A percentile compares a stretch with the other conserved stretches of the same genome.
Conservation (phyloP, 163 green algal genomes). For the Prototheca wickerhamii region DNA sequence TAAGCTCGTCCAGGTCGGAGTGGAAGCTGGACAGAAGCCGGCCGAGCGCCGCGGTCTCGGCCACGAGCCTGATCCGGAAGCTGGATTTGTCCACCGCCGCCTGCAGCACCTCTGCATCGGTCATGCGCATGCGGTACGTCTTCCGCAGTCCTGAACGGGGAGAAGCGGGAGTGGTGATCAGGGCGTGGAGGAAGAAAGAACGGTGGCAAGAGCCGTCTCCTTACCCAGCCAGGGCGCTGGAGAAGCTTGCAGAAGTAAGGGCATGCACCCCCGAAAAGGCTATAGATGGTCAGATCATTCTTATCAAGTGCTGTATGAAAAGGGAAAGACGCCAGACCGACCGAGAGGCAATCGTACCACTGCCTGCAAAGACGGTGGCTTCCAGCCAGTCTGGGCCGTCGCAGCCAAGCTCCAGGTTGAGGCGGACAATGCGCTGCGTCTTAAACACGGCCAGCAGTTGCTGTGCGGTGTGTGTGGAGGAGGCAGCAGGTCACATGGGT, state of each 20-base stretch:
- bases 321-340: not conserved
- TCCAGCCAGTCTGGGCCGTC: conserved; percentile 42
- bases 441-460: conserved; percentile 51
- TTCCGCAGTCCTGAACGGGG: conserved; percentile 61
- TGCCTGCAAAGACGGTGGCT: conserved; percentile 13
- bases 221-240: too few species aligned
- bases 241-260: too few species aligned
- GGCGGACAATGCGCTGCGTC: conserved; percentile 28
- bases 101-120: conserved; percentile 55
- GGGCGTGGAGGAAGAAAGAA: too few species aligned
- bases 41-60: conserved; percentile 49
- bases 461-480: conserved; percentile 31
- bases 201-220: too few species aligned
- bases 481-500: not conserved
- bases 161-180: too few species aligned
- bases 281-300: too few species aligned
- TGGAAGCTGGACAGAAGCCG: conserved; percentile 68
- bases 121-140: conserved; percentile 42
- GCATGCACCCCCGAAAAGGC: too few species aligned
- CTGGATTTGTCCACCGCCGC: conserved; percentile 49
- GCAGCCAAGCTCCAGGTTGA: conserved; percentile 1
- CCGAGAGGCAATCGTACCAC: conserved; percentile 1
- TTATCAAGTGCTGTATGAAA: too few species aligned
- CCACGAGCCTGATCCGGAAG: conserved; percentile 46
- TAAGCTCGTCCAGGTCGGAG: conserved; percentile 58